These are phyloP conservation scores for Kwoniella europaea DNA, from an alignment of 768 basidiomycete species.

Conservation along the genomic window DNA sequence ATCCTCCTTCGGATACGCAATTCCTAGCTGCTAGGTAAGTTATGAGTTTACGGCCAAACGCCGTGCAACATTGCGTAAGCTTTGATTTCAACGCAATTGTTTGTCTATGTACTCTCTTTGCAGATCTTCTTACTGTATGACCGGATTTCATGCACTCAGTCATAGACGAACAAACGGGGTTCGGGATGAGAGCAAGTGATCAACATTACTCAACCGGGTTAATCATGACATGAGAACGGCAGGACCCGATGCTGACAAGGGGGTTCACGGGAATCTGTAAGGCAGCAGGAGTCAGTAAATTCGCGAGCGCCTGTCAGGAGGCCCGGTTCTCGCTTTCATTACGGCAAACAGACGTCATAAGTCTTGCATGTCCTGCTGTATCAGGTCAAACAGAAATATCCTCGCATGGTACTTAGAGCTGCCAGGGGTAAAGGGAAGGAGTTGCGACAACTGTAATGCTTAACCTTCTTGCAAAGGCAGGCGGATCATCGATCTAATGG, in stretches of 20 bases:
- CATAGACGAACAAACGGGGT: too few relatives aligned
- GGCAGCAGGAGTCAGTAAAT: background rate
- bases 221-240: too few relatives aligned
- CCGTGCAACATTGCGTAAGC: background rate
- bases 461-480: background rate
- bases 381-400: background rate
- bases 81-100: background rate
- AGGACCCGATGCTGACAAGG: background rate
- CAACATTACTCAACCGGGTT: background rate
- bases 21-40: background rate
- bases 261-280: background rate
- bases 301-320: too few relatives aligned
- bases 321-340: background rate
- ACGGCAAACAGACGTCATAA: background rate
- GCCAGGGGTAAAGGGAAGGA: background rate
- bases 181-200: background rate
- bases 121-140: too few relatives aligned
- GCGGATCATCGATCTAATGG: background rate
- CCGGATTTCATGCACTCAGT: too few relatives aligned
- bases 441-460: background rate
- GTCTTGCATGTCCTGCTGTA: background rate
- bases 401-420: background rate
- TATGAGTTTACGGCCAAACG: background rate
- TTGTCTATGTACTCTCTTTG: too few relatives aligned
- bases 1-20: too few relatives aligned